A percentile compares a stretch with the other conserved stretches of the same genome.
Evolutionary conservation across 2,329 filamentous ascomycete species (phyloP).

Genomic region (Endocalyx cinctus): DNA sequence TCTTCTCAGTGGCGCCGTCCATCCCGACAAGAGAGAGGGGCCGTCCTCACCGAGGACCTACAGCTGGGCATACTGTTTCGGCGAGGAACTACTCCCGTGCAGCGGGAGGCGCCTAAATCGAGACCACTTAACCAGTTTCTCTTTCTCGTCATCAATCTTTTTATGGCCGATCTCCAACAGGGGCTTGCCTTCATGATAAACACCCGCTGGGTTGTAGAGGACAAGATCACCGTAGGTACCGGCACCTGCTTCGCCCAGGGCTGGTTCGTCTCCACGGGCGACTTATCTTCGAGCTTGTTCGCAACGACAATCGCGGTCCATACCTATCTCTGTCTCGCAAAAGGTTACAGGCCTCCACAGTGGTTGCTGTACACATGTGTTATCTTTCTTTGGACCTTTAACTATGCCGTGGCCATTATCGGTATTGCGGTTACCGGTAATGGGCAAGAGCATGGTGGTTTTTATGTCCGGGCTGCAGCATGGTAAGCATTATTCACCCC

Average conservation of each 20-base stretch:
- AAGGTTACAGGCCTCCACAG: constrained; percentile 47
- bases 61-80: no score
- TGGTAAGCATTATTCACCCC: no score
- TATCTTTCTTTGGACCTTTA: constrained; percentile 50
- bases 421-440: constrained; percentile 41
- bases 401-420: constrained; percentile 52
- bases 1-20: no score
- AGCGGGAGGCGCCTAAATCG: constrained; percentile 11
- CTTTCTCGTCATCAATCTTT: constrained; percentile 63
- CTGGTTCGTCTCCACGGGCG: constrained; percentile 64
- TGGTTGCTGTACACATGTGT: constrained; percentile 46
- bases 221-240: constrained; percentile 50
- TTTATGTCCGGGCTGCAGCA: constrained; percentile 61
- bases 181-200: constrained; percentile 61
- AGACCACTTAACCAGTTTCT: constrained; percentile 61
- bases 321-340: constrained; percentile 60
- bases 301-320: constrained; percentile 62
- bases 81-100: no score
- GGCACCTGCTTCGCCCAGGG: constrained; percentile 59
- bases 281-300: constrained; percentile 62
- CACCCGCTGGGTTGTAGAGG: constrained; percentile 49
- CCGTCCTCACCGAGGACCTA: no score
- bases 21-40: no score
- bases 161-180: constrained; percentile 65
- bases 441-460: constrained; percentile 35